Base-by-base conservation (phyloP, 257 asterid genomes). In the Nicotiana tomentosiformis region DNA sequence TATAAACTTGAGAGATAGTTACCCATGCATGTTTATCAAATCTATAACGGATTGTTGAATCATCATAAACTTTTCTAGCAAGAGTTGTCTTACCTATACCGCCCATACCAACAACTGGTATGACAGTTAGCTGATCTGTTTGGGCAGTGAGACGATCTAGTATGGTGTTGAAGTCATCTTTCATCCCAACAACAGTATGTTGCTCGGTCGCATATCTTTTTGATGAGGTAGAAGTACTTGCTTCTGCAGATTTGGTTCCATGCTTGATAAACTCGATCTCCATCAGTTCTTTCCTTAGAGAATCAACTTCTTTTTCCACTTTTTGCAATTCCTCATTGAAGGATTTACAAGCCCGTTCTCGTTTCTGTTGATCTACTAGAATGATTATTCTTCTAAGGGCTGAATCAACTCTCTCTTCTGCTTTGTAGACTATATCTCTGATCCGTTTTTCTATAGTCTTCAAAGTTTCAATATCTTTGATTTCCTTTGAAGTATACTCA, bases 371-470 rank as follows among this genome's bases (percentile, higher is more conserved):
- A 37, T 67, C 76, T 9, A 18, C 78, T 10, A 66, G 57, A 23
- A 66, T 3, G 0, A 69, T 77, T 26, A 18, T 12, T 1, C 69
- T 12, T 1, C 69, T 72, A 23, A 82, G 16, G 77, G 39, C 17
- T 26, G 83, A 66, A 29, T 87, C 82, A 3, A 87, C 46, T 10
- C 39, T 35, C 20, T 87, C 84, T 80, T 80, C 81, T 37, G 78
- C 86, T 79, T 49, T 70, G 72, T 78, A 66, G 2, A 82, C 55
- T 23, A 37, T 60, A 43, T 84, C 86, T 84, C 37, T 72, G 74
- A 87, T 82, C 57, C 7, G 29, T 7, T 1, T 51, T 35, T 78
- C 84, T 1, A 57, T 23, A 77, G 51, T 49, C 1, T 43, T 66
- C 1, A 77, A 16, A 20, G n/a, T 69, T 26, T 64, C 14, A 62